phyloP scores from a whole-genome alignment of 306 rosid species.

The Cucurbita moschata region DNA sequence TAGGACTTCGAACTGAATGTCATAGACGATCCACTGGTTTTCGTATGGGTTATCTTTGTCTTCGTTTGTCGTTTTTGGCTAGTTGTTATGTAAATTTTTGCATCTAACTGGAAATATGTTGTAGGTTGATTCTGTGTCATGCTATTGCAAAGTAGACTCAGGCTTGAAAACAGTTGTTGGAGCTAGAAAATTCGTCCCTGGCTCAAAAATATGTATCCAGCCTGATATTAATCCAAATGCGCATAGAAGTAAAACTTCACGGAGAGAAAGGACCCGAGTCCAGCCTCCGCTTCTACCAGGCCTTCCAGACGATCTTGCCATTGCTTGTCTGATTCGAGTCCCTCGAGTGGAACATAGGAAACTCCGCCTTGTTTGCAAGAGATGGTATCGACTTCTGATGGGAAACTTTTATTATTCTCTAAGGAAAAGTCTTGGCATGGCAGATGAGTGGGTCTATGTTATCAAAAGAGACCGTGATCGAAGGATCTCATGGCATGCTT shows the following conservation, averaged over 20 bases:
- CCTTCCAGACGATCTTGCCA: conserved; percentile 98
- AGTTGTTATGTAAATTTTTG: neutral
- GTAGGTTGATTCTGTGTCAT: conserved; percentile 95
- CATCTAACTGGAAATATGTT: conserved; percentile 23
- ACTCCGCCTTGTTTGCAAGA: conserved; percentile 88
- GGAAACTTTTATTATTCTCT: conserved; percentile 94
- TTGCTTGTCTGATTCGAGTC: conserved; percentile 90
- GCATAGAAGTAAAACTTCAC: conserved; percentile 55
- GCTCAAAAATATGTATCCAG: conserved; percentile 87
- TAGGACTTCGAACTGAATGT: neutral
- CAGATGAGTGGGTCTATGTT: conserved; percentile 98
- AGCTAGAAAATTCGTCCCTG: conserved; percentile 93
- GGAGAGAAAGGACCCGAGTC: conserved; percentile 71
- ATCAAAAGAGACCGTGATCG: conserved; percentile 94
- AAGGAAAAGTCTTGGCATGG: conserved; percentile 95
- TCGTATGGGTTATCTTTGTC: neutral
- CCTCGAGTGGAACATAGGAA: conserved; percentile 85
- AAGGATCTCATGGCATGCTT: conserved; percentile 90
- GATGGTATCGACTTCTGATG: conserved; percentile 81
- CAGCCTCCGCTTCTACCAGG: conserved; percentile 97
- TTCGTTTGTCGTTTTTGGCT: neutral
- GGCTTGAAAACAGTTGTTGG: conserved; percentile 92
- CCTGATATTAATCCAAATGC: conserved; percentile 96
- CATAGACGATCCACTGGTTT: neutral
- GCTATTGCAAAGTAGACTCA: conserved; percentile 95